phyloP scores from a whole-genome alignment of 495 filamentous ascomycete species.

The Penicillium odoratum region DNA sequence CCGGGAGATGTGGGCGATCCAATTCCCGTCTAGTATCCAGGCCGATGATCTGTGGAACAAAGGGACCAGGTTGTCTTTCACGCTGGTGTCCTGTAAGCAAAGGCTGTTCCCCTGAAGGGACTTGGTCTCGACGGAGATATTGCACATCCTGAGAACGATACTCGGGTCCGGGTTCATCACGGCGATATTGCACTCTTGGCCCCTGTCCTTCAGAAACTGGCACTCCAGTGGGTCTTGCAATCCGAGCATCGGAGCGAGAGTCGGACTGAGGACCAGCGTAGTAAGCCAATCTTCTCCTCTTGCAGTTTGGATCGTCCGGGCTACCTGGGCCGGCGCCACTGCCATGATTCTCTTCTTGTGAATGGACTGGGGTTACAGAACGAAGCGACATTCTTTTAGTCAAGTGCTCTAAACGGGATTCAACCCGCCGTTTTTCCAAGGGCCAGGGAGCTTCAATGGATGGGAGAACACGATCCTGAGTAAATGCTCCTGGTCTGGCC shows the following conservation, averaged over 20 bases:
- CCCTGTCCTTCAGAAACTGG: slow-evolving; percentile 16
- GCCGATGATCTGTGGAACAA: slow-evolving; percentile 10
- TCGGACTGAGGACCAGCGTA: slow-evolving; percentile 18
- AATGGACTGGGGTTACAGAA: slow-evolving; percentile 34
- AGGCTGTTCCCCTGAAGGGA: slow-evolving; percentile 18
- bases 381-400: slow-evolving; percentile 39
- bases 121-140: slow-evolving; percentile 28
- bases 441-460: slow-evolving; percentile 41
- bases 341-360: slow-evolving; percentile 19
- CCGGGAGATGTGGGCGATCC: slow-evolving; percentile 19
- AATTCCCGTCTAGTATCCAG: slow-evolving; percentile 17
- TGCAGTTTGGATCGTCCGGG: slow-evolving; percentile 26
- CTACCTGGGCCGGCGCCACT: slow-evolving; percentile 12
- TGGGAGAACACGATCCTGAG: slow-evolving; percentile 38
- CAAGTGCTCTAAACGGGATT: slow-evolving; percentile 33
- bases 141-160: slow-evolving; percentile 19
- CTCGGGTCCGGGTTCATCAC: slow-evolving; percentile 21
- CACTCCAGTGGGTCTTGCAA: slow-evolving; percentile 16
- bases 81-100: slow-evolving; percentile 17
- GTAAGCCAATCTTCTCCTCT: slow-evolving; percentile 36
- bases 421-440: slow-evolving; percentile 27
- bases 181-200: slow-evolving; percentile 22
- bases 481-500: slow-evolving; percentile 18
- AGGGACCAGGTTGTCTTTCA: slow-evolving; percentile 16
- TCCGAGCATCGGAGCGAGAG: slow-evolving; percentile 14